phyloP scores from a whole-genome alignment of 1,139 yeast species.

The Barnettozyma hawaiiensis region DNA sequence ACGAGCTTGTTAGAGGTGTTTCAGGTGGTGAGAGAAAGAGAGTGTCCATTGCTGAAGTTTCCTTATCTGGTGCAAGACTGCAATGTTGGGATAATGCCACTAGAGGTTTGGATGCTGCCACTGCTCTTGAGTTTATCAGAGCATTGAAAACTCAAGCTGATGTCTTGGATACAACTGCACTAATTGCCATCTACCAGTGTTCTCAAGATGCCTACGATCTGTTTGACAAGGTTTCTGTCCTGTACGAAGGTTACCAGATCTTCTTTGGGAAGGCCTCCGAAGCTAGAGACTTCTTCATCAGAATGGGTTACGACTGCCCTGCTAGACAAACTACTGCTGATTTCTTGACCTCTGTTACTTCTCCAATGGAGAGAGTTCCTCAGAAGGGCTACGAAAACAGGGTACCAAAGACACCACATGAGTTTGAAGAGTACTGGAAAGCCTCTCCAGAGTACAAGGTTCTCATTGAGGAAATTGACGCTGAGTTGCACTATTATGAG shows the following conservation, averaged over 20 bases:
- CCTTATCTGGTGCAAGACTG: constrained; percentile 52
- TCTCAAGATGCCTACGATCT: constrained; percentile 71
- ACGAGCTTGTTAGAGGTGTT: constrained; percentile 67
- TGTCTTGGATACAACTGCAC: constrained; percentile 54
- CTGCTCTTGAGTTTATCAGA: constrained; percentile 69
- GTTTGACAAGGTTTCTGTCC: constrained; percentile 67
- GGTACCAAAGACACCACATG: constrained; percentile 68
- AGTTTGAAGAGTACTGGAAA: constrained; percentile 66
- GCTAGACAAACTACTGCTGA: constrained; percentile 81
- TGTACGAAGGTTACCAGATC: constrained; percentile 75
- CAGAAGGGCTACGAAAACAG: constrained; percentile 49
- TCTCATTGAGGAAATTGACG: constrained; percentile 38
- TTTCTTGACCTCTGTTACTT: constrained; percentile 71
- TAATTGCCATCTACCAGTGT: constrained; percentile 81
- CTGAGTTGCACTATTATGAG: constrained; percentile 15
- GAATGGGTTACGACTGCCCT: constrained; percentile 71
- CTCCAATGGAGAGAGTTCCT: constrained; percentile 60
- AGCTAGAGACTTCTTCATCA: constrained; percentile 56
- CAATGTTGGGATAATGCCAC: constrained; percentile 78
- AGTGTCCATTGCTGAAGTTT: constrained; percentile 69
- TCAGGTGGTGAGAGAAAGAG: constrained; percentile 84
- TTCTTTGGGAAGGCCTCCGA: constrained; percentile 56
- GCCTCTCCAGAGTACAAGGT: constrained; percentile 48
- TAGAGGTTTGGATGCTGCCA: constrained; percentile 71
- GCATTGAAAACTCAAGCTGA: constrained; percentile 62